phyloP scores from a whole-genome alignment of 345 rosid genomes.

The Atalantia buxifolia region DNA sequence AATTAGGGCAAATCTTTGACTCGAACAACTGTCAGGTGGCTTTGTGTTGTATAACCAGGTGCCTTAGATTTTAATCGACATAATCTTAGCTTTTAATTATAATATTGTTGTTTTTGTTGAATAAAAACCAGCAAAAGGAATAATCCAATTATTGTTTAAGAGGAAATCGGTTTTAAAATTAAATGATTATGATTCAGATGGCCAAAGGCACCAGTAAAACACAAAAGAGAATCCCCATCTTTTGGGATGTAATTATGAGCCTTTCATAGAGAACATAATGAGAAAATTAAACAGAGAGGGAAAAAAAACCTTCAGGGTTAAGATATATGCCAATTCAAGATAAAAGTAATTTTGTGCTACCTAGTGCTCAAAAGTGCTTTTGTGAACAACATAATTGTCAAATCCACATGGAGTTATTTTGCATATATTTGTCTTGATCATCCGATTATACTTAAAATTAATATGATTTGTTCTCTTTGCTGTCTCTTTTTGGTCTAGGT shows the following conservation, averaged over 20 bases:
- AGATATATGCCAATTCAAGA: background rate
- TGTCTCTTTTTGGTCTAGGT: background rate
- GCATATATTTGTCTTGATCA: too few relatives aligned
- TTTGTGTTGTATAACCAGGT: background rate
- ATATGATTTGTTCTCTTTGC: background rate
- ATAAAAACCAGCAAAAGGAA: background rate
- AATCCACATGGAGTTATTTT: background rate
- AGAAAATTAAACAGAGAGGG: background rate
- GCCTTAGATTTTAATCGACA: background rate
- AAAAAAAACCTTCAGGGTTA: background rate
- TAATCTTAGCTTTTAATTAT: background rate
- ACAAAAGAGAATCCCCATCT: background rate
- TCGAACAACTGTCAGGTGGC: background rate
- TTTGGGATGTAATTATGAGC: background rate
- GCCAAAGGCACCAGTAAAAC: background rate
- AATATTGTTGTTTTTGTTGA: background rate
- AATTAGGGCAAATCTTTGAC: slow-evolving; percentile 15
- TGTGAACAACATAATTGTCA: background rate
- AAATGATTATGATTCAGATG: background rate
- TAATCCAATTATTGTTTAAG: background rate
- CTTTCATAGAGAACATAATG: background rate
- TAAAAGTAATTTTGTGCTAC: background rate
- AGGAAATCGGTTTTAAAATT: background rate
- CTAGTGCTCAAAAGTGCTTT: background rate
- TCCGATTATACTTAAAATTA: too few relatives aligned